These are phyloP conservation scores for Coemansia sp. DNA, from an alignment of 192 early-diverging fungal genomes.

Conservation along the genomic window DNA sequence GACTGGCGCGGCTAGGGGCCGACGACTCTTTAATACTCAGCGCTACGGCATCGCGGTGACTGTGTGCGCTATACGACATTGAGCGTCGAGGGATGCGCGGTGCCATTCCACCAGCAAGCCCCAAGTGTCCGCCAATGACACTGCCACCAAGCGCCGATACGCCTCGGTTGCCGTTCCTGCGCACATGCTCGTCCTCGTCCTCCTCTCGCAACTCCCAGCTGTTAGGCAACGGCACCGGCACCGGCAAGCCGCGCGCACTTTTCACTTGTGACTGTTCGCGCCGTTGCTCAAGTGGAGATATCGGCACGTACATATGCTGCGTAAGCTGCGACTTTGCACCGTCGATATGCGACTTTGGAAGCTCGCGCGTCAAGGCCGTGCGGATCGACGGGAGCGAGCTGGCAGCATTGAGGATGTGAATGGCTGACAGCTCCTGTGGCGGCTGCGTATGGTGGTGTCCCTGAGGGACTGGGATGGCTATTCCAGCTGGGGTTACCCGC, in stretches of 20 bases:
- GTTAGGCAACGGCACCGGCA: not conserved
- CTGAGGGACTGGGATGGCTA: not conserved
- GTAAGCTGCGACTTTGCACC: constrained; percentile 24
- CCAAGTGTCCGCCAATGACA: constrained; percentile 9
- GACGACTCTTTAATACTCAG: constrained; percentile 21
- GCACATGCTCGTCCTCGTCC: constrained; percentile 44
- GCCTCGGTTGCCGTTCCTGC: constrained; percentile 3
- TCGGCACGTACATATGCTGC: constrained; percentile 47
- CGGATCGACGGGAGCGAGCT: constrained; percentile 51
- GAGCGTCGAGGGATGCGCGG: constrained; percentile 34
- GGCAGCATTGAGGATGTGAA: constrained; percentile 51
- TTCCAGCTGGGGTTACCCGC: constrained; percentile 3
- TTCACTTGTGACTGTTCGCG: constrained; percentile 34
- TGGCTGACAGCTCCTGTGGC: constrained; percentile 44
- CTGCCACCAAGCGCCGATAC: constrained; percentile 11
- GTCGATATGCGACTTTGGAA: constrained; percentile 26
- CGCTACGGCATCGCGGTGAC: constrained; percentile 19
- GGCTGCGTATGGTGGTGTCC: constrained; percentile 13
- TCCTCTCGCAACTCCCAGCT: constrained; percentile 49
- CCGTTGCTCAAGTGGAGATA: constrained; percentile 54
- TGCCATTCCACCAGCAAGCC: constrained; percentile 10
- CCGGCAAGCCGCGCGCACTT: not conserved
- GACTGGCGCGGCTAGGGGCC: not conserved
- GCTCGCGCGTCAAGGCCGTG: constrained; percentile 24
- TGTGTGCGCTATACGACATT: constrained; percentile 46